Percentiles rank a stretch among this genome's conserved stretches.
phyloP scores from a whole-genome alignment of 768 basidiomycete species.

The Pisolithus sp. region DNA sequence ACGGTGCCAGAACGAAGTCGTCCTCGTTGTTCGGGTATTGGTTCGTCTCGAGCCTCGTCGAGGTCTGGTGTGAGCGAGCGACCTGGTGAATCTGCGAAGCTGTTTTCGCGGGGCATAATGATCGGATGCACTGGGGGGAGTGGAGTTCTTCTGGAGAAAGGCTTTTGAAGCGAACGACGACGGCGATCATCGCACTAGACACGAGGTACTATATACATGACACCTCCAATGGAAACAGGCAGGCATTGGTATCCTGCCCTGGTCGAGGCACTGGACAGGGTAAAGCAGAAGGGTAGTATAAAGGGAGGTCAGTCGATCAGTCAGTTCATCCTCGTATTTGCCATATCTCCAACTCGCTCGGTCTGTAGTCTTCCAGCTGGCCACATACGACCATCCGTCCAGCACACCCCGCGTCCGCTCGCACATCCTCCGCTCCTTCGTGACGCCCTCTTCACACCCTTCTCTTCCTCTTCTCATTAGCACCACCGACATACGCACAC shows the following conservation, averaged over 20 bases:
- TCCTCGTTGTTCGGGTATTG: not conserved
- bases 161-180: too few relatives aligned
- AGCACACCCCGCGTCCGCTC: constrained; percentile 57
- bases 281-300: not conserved
- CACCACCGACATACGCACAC: constrained; percentile 67
- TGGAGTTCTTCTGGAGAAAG: not conserved
- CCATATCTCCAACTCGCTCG: constrained; percentile 8
- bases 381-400: constrained; percentile 18
- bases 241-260: not conserved
- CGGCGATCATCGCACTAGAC: too few relatives aligned
- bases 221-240: not conserved
- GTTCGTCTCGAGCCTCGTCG: constrained; percentile 34
- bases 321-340: not conserved
- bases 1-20: not conserved
- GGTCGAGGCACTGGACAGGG: not conserved
- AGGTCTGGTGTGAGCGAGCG: constrained; percentile 62
- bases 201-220: not conserved
- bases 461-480: constrained; percentile 55
- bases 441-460: constrained; percentile 37
- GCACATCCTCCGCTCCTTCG: constrained; percentile 53
- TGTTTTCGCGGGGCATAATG: constrained; percentile 67
- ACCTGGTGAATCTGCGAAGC: constrained; percentile 59
- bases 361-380: constrained; percentile 49
- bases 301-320: not conserved
- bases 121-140: not conserved